phyloP scores from a whole-genome alignment of 2,329 filamentous ascomycete genomes.

The Raffaelea ambrosiae region DNA sequence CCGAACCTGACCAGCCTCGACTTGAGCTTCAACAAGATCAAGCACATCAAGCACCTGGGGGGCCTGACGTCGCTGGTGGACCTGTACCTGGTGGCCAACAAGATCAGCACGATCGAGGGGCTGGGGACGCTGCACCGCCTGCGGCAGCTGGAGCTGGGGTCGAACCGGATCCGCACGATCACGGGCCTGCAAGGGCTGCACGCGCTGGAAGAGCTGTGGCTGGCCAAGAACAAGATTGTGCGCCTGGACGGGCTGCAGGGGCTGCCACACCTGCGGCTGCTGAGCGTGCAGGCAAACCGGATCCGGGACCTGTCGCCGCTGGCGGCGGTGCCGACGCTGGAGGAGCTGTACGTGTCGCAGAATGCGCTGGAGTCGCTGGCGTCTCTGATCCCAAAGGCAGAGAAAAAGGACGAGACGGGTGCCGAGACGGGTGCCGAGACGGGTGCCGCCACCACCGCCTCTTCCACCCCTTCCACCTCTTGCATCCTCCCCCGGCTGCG shows the following conservation, averaged over 20 bases:
- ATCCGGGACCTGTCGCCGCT: conserved; percentile 72
- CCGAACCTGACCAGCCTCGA: conserved; percentile 71
- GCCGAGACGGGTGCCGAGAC: not conserved
- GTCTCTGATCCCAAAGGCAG: conserved; percentile 49
- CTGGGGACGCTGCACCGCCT: conserved; percentile 67
- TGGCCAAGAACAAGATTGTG: conserved; percentile 15
- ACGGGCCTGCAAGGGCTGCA: conserved; percentile 91
- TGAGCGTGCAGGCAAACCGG: conserved; percentile 93
- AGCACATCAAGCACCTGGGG: conserved; percentile 85
- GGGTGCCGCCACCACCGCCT: too few relatives aligned
- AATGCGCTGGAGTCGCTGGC: conserved; percentile 75
- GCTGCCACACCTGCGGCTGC: conserved; percentile 71
- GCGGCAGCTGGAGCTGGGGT: conserved; percentile 80
- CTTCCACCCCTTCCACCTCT: not conserved
- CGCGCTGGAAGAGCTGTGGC: conserved; percentile 74
- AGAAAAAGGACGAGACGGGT: not conserved
- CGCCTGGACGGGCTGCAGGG: conserved; percentile 32
- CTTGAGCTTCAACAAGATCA: conserved; percentile 98
- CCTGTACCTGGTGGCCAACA: conserved; percentile 90
- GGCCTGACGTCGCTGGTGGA: conserved; percentile 73
- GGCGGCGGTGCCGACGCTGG: conserved; percentile 34
- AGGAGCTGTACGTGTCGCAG: conserved; percentile 89
- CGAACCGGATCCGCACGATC: conserved; percentile 85
- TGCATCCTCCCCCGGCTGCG: conserved; percentile 43
- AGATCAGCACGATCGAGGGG: conserved; percentile 80